phyloP scores from a whole-genome alignment of 495 filamentous ascomycete genomes.

The Neurospora sp. region DNA sequence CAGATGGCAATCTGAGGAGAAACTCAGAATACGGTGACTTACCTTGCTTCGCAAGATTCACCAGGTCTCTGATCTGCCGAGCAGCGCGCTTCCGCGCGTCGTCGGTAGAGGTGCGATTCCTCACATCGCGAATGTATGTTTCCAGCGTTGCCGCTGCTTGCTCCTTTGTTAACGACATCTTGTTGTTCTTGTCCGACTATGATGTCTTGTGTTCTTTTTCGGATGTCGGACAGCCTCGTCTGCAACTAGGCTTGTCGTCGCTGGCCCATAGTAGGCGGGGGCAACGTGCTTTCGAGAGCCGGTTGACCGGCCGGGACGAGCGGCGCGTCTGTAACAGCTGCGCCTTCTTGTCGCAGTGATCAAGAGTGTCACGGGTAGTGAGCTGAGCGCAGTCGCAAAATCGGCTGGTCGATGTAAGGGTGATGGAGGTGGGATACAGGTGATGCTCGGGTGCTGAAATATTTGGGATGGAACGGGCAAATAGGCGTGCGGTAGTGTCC shows the following conservation, averaged over 20 bases:
- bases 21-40: background rate
- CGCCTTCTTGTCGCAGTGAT: background rate
- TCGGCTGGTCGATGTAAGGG: background rate
- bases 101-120: slow-evolving; percentile 19
- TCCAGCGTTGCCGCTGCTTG: slow-evolving; percentile 22
- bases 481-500: background rate
- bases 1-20: background rate
- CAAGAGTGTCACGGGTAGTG: background rate
- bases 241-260: slow-evolving; percentile 14
- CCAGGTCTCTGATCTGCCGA: slow-evolving; percentile 30
- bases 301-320: background rate
- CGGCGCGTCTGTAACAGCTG: background rate
- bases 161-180: slow-evolving; percentile 23
- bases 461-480: background rate
- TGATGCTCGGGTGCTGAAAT: background rate
- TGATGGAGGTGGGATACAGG: background rate
- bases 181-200: slow-evolving; percentile 3
- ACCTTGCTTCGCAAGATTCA: slow-evolving; percentile 31
- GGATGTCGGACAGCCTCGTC: slow-evolving; percentile 15
- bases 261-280: slow-evolving; percentile 21
- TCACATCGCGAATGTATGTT: slow-evolving; percentile 23
- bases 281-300: background rate
- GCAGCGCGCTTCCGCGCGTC: slow-evolving; percentile 33
- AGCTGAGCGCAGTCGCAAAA: background rate
- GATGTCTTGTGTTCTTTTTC: background rate